Percentiles rank a stretch among this genome's conserved stretches.
Conservation (phyloP, 495 filamentous ascomycete species). For the Aspergillus leporis region DNA sequence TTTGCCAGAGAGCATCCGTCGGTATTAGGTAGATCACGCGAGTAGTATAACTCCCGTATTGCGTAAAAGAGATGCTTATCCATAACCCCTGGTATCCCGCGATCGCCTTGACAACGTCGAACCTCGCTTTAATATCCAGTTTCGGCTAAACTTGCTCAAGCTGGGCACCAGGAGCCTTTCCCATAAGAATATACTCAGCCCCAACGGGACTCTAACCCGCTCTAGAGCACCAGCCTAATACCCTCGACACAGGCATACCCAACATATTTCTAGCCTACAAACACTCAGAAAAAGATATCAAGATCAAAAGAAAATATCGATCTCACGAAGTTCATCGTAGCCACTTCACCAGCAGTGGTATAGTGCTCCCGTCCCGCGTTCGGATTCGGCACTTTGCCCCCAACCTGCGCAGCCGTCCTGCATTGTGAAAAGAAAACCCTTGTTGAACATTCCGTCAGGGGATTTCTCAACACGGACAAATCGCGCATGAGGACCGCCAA, state of each 20-base stretch:
- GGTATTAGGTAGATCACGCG: conserved; percentile 11
- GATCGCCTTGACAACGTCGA: conserved; percentile 30
- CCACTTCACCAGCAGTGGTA: conserved; percentile 43
- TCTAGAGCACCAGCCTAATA: conserved; percentile 28
- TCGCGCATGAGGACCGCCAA: conserved; percentile 20
- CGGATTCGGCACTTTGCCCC: conserved; percentile 35
- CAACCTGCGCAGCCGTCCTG: conserved; percentile 31
- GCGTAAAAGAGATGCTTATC: conserved; percentile 25
- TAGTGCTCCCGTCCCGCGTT: conserved; percentile 34
- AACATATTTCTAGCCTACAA: conserved; percentile 21
- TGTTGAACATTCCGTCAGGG: conserved; percentile 35
- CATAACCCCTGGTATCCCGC: conserved; percentile 27
- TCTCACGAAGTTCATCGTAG: conserved; percentile 46
- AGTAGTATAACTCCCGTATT: conserved; percentile 34
- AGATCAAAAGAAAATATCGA: conserved; percentile 8
- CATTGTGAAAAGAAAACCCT: conserved; percentile 31
- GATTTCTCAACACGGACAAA: conserved; percentile 24
- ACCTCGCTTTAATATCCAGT: conserved; percentile 22
- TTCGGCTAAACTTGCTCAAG: conserved; percentile 25
- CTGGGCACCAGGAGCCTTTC: conserved; percentile 27
- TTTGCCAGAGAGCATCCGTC: conserved; percentile 14
- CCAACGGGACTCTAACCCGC: conserved; percentile 28
- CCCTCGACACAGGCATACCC: conserved; percentile 22
- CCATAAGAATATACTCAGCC: conserved; percentile 43
- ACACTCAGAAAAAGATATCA: conserved; percentile 9